Conservation (phyloP, 2,329 filamentous ascomycete genomes). For the Colletotrichum lupini region DNA sequence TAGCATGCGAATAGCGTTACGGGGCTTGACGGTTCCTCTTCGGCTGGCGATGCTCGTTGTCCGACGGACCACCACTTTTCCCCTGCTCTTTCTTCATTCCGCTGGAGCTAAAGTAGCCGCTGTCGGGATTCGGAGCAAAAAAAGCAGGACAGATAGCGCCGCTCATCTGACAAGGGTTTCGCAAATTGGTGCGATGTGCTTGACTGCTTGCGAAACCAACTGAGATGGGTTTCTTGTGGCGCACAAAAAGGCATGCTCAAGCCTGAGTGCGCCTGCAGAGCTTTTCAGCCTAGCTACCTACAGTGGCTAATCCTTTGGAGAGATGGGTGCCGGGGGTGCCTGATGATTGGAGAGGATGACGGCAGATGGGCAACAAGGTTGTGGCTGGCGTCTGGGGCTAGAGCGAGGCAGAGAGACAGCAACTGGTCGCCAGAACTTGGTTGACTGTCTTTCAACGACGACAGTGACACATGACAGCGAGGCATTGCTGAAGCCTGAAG, state of each 20-base stretch:
- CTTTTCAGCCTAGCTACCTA: not conserved
- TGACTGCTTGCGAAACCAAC: too few relatives aligned
- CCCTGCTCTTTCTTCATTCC: not conserved
- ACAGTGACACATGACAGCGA: not conserved
- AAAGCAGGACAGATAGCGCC: not conserved
- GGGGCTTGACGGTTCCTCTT: conserved; percentile 5
- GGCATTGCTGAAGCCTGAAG: not conserved
- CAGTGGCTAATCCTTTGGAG: not conserved
- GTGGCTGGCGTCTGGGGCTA: not conserved
- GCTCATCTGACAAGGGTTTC: not conserved
- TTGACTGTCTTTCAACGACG: not conserved
- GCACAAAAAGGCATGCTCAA: too few relatives aligned
- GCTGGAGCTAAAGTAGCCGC: not conserved
- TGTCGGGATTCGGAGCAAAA: conserved; percentile 6
- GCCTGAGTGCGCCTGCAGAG: not conserved
- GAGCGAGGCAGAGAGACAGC: not conserved
- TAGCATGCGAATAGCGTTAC: not conserved
- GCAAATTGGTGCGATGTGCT: not conserved
- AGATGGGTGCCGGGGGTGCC: not conserved
- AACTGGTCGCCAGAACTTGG: not conserved
- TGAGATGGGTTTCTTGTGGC: too few relatives aligned
- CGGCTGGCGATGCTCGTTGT: not conserved
- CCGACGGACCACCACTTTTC: not conserved
- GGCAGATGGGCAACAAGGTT: not conserved
- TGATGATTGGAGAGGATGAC: not conserved